A percentile compares a stretch with the other conserved stretches of the same genome.
These are phyloP conservation scores for Pichia terricola DNA, from an alignment of 1,139 yeast genomes.

Conservation along the genomic window DNA sequence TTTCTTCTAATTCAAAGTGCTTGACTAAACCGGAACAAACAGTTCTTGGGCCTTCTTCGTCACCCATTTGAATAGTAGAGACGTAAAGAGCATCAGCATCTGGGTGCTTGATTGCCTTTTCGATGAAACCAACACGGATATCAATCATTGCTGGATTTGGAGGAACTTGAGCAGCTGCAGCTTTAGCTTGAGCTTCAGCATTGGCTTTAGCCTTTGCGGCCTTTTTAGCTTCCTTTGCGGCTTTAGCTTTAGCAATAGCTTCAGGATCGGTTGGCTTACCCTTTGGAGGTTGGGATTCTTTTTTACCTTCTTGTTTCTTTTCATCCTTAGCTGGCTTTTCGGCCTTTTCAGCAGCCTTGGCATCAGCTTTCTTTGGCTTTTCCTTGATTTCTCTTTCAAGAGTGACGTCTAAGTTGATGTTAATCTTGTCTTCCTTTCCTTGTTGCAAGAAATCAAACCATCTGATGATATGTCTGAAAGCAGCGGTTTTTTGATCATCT, in stretches of 20 bases:
- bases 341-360: conserved; percentile 13
- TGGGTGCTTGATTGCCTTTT: conserved; percentile 94
- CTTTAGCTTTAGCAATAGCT: conserved; percentile 23
- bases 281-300: conserved; percentile 12
- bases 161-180: conserved; percentile 25
- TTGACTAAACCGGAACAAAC: conserved; percentile 93
- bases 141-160: conserved; percentile 81
- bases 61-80: conserved; percentile 95
- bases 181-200: conserved; percentile 28
- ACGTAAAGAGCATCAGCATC: conserved; percentile 95
- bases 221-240: conserved; percentile 44
- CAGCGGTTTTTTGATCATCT: conserved; percentile 39
- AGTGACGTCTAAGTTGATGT: conserved; percentile 47
- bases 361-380: conserved; percentile 30
- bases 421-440: conserved; percentile 39
- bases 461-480: conserved; percentile 73
- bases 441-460: conserved; percentile 81
- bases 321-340: conserved; percentile 15
- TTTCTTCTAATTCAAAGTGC: conserved; percentile 65
- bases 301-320: conserved; percentile 30
- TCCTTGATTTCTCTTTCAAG: conserved; percentile 64
- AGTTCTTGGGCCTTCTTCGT: conserved; percentile 93
- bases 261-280: conserved; percentile 16
- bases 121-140: conserved; percentile 91
- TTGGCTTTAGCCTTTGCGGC: conserved; percentile 62